These are phyloP conservation scores for Lonicera japonica DNA, from an alignment of 129 eudicot genomes.

Conservation along the genomic window DNA sequence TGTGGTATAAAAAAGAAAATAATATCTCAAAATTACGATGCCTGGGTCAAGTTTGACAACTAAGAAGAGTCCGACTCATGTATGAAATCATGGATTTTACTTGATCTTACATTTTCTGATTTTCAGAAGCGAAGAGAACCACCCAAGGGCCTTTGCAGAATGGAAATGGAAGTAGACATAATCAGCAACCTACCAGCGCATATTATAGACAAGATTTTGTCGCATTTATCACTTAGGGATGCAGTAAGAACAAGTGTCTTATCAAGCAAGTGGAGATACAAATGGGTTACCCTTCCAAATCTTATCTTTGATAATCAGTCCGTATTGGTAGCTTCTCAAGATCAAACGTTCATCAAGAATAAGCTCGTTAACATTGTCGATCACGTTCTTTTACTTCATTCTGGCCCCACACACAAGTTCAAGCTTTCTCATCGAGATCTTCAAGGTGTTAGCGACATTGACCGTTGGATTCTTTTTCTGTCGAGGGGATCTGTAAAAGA, in stretches of 20 bases:
- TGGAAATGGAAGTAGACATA: slow-evolving; percentile 54
- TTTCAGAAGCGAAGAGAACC: slow-evolving; percentile 70
- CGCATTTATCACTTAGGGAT: slow-evolving; percentile 66
- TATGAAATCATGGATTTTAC: no score
- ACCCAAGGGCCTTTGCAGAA: slow-evolving; percentile 48
- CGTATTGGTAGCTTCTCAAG: slow-evolving; percentile 57
- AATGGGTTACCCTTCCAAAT: slow-evolving; percentile 67
- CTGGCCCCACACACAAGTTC: slow-evolving; percentile 64
- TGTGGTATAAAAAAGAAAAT: no score
- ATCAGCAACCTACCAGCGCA: slow-evolving; percentile 80
- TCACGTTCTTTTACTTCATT: slow-evolving; percentile 70
- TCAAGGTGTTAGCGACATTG: slow-evolving; percentile 87
- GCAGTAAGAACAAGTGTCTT: slow-evolving; percentile 72
- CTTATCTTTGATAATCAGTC: slow-evolving; percentile 78
- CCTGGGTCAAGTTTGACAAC: no score
- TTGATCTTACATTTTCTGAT: neutral
- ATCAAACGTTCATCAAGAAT: slow-evolving; percentile 44
- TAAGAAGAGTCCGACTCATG: no score
- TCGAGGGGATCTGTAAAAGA: slow-evolving; percentile 70
- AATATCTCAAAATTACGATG: no score
- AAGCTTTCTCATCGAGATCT: slow-evolving; percentile 82
- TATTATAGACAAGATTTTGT: slow-evolving; percentile 59
- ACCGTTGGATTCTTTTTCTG: slow-evolving; percentile 79
- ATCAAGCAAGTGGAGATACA: slow-evolving; percentile 79
- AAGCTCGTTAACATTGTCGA: slow-evolving; percentile 71